These are phyloP conservation scores for Botrytis aclada DNA, from an alignment of 2,329 filamentous ascomycete species.

Conservation along the genomic window DNA sequence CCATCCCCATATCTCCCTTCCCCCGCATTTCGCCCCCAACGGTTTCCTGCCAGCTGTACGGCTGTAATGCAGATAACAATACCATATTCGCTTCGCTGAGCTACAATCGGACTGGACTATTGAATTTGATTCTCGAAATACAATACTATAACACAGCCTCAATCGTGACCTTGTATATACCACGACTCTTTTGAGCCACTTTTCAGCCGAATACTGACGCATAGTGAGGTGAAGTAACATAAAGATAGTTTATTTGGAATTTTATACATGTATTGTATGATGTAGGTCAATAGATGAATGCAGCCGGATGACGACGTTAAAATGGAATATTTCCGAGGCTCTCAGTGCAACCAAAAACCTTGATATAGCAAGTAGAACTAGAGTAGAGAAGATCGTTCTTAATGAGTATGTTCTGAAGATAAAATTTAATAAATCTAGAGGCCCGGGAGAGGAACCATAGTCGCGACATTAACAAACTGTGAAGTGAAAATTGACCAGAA, in stretches of 20 bases:
- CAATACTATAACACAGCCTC: constrained; percentile 19
- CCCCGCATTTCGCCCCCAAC: constrained; percentile 18
- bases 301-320: neutral
- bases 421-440: neutral
- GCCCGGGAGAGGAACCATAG: neutral
- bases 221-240: neutral
- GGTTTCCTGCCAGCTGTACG: neutral
- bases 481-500: neutral
- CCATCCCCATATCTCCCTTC: constrained; percentile 13
- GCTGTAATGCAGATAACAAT: constrained; percentile 3
- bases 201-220: constrained; percentile 13
- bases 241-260: neutral
- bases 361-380: neutral
- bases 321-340: neutral
- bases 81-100: neutral
- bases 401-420: neutral
- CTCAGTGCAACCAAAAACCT: neutral
- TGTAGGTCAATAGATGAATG: neutral
- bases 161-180: constrained; percentile 5
- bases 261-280: neutral
- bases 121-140: constrained; percentile 2
- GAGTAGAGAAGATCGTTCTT: neutral
- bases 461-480: neutral
- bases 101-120: constrained; percentile 8
- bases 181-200: neutral